Evolutionary conservation across 345 rosid species (phyloP).

Genomic region (Stellera chamaejasme): DNA sequence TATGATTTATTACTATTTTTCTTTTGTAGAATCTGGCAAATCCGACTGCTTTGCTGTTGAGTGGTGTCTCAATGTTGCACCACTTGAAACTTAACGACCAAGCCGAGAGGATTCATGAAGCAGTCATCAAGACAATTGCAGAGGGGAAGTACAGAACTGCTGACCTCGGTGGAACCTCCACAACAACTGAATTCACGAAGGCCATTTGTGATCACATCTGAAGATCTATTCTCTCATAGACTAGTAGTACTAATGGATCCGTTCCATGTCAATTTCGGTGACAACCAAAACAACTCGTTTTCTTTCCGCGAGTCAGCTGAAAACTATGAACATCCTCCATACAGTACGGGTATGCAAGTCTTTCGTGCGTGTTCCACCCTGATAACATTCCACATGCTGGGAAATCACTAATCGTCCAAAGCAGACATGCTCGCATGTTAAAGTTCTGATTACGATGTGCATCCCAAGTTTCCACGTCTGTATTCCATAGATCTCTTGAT

Average conservation of each 20-base stretch:
- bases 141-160: conserved; percentile 83
- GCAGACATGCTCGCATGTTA: no score
- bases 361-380: no score
- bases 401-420: no score
- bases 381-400: no score
- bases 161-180: conserved; percentile 67
- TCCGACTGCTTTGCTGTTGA: conserved; percentile 78
- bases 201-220: conserved; percentile 75
- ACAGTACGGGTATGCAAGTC: no score
- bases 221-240: conserved; percentile 18
- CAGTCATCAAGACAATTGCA: conserved; percentile 65
- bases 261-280: conserved; percentile 1
- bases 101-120: conserved; percentile 71
- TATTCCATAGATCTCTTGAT: no score
- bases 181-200: conserved; percentile 75
- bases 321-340: no score
- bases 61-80: conserved; percentile 71
- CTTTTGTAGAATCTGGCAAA: conserved; percentile 64
- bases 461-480: no score
- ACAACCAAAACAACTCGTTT: no score
- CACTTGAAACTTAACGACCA: conserved; percentile 64
- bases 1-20: no score
- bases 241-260: conserved; percentile 10
- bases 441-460: no score
- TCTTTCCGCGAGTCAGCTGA: no score